Conservation (phyloP, 2,329 filamentous ascomycete species). For the Tolypocladium album region DNA sequence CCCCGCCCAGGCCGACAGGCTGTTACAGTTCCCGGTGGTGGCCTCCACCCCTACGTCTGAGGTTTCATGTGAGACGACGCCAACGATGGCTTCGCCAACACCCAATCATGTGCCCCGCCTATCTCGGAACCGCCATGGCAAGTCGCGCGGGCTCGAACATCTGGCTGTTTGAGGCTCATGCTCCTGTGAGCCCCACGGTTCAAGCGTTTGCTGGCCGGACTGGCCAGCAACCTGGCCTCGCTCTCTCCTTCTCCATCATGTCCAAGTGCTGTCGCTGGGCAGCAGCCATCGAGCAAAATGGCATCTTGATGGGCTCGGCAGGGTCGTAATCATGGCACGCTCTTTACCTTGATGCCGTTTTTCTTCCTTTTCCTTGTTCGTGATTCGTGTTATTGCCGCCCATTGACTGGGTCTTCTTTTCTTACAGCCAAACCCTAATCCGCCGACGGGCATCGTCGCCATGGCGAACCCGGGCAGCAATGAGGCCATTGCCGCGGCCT, state of each 20-base stretch:
- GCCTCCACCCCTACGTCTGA: conserved; percentile 1
- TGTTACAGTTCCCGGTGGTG: neutral
- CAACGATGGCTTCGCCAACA: neutral
- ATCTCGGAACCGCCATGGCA: neutral
- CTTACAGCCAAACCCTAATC: conserved; percentile 17
- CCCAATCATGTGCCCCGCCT: neutral
- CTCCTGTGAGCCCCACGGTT: neutral
- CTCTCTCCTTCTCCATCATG: neutral
- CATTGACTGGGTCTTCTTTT: conserved; percentile 37
- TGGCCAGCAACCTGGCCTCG: neutral
- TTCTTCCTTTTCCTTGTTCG: conserved; percentile 12
- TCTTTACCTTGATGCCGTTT: conserved; percentile 3
- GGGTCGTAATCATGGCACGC: conserved; percentile 1
- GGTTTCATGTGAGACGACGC: conserved; percentile 4
- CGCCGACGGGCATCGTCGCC: conserved; percentile 11
- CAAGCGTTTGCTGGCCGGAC: neutral
- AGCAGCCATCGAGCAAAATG: neutral
- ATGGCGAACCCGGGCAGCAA: conserved; percentile 35
- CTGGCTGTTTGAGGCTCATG: neutral
- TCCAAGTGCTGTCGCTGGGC: conserved; percentile 1
- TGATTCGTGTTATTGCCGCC: conserved; percentile 20
- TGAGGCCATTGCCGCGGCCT: conserved; percentile 41
- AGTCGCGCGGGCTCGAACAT: neutral
- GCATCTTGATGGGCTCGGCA: neutral
- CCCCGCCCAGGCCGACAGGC: neutral